Evolutionary conservation across 2,329 filamentous ascomycete species (phyloP).

Genomic region (Zasmidium citrigriseum): DNA sequence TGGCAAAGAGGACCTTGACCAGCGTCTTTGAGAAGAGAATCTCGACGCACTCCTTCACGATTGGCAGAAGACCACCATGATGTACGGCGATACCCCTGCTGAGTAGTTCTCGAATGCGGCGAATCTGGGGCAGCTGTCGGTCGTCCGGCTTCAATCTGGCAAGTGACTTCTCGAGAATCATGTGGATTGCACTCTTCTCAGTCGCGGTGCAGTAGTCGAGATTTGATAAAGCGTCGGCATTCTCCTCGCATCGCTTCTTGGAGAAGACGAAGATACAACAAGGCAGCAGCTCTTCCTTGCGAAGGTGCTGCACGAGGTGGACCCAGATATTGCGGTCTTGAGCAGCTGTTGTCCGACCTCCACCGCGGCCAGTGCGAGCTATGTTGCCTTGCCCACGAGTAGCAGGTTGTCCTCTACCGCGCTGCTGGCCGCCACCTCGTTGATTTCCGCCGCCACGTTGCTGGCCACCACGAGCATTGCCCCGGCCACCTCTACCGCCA

Average conservation of each 20-base stretch:
- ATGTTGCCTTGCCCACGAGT: conserved; percentile 76
- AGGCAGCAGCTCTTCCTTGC: conserved; percentile 82
- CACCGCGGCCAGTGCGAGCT: conserved; percentile 80
- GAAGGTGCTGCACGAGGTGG: conserved; percentile 86
- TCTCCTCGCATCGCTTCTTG: conserved; percentile 96
- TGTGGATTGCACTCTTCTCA: conserved; percentile 96
- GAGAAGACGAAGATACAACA: conserved; percentile 99
- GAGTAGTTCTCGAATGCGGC: conserved; percentile 80
- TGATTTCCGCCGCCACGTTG: conserved; percentile 47
- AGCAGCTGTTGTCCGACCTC: conserved; percentile 82
- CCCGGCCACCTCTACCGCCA: conserved; percentile 53
- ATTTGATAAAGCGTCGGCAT: conserved; percentile 91
- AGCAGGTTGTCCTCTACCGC: conserved; percentile 57
- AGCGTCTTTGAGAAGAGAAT: conserved; percentile 93
- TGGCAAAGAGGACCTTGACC: conserved; percentile 96
- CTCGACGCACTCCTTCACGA: conserved; percentile 97
- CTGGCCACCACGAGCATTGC: conserved; percentile 55
- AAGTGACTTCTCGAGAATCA: conserved; percentile 94
- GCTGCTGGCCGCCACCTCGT: conserved; percentile 51
- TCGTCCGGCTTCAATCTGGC: conserved; percentile 90
- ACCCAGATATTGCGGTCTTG: conserved; percentile 98
- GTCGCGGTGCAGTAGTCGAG: conserved; percentile 90
- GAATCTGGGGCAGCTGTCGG: conserved; percentile 84
- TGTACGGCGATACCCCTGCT: conserved; percentile 91
- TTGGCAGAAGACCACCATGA: conserved; percentile 89